These are phyloP conservation scores for Madurella fahalii DNA, from an alignment of 2,329 filamentous ascomycete genomes.

Conservation along the genomic window DNA sequence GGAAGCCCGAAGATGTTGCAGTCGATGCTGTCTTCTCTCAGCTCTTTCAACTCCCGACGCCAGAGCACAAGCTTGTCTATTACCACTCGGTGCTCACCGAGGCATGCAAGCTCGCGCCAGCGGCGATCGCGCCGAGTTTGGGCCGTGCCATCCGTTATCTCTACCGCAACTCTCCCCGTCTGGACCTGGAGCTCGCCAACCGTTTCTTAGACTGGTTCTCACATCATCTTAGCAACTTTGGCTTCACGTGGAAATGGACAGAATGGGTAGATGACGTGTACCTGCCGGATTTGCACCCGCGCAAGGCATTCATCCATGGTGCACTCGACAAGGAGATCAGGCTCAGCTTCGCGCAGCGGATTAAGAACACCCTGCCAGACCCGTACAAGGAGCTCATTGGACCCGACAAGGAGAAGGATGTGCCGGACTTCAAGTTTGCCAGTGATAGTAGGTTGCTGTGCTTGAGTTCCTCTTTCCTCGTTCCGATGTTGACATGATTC, in stretches of 20 bases:
- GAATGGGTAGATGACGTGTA: slow-evolving; percentile 90
- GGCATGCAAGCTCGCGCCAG: slow-evolving; percentile 90
- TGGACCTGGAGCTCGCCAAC: slow-evolving; percentile 83
- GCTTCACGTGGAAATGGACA: slow-evolving; percentile 99
- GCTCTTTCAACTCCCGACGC: slow-evolving; percentile 77
- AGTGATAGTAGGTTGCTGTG: slow-evolving; percentile 57
- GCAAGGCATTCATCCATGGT: slow-evolving; percentile 88
- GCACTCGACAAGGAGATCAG: slow-evolving; percentile 95
- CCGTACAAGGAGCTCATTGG: slow-evolving; percentile 80
- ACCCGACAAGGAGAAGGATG: slow-evolving; percentile 87
- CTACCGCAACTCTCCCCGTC: slow-evolving; percentile 73
- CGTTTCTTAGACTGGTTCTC: slow-evolving; percentile 97
- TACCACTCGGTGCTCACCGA: slow-evolving; percentile 95
- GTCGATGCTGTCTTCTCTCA: slow-evolving; percentile 98
- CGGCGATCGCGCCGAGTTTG: slow-evolving; percentile 90
- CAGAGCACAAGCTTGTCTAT: slow-evolving; percentile 93
- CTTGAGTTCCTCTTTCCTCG: not conserved
- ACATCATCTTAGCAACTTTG: slow-evolving; percentile 97
- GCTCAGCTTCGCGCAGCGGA: slow-evolving; percentile 90
- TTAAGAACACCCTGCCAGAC: slow-evolving; percentile 86
- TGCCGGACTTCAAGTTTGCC: slow-evolving; percentile 90
- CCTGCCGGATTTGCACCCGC: slow-evolving; percentile 72
- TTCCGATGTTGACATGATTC: slow-evolving; percentile 2
- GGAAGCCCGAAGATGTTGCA: slow-evolving; percentile 96
- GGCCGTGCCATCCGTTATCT: slow-evolving; percentile 89